Evolutionary conservation across 345 rosid species (phyloP), one percentile per base, ranked within the genome.

Genomic region (Chamaenerion angustifolium): DNA sequence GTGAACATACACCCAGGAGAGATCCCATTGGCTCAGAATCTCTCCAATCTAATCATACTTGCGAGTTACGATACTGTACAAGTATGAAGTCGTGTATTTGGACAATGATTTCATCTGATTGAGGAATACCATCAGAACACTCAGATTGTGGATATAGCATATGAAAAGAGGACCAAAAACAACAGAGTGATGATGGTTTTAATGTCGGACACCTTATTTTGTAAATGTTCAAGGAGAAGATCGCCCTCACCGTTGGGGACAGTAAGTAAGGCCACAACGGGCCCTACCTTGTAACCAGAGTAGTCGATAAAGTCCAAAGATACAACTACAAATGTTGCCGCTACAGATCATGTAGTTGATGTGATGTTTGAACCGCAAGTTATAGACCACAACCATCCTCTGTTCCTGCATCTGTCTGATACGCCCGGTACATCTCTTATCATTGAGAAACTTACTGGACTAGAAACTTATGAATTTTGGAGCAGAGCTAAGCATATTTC

Each of bases 181-280:
- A 89, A 85, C 59, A 85, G 79, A 31, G 95, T 95, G 1, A 94
- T 76, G 47, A 56, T 82, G 27, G 55, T 76, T 81, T 89, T 4
- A 83, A 89, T 4, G 60, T 45, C 68, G 68, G 68, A 0, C 97
- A 85, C 54, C 88, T 82, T 0, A 80, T 85, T 49, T 15, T 89
- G 1, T 56, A 71, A 48, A 63, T 63, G 43, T 85, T 89, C 59
- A 79, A 85, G 0, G 67, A 70, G 27, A 94, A 89, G 62, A 80
- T 85, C 57, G 83, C 87, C 25, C 48, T 64, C 8, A 82, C 80
- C n/a, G 85, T 85, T 49, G 80, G 82, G 52, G 95, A 88, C 6
- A 79, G 71, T 42, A 82, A 60, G 62, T 89, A 94, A 90, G 95
- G 94, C 11, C 77, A 89, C 46, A 81, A 85, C 8, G 95, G 97